Evolutionary conservation across 2,329 filamentous ascomycete genomes (phyloP).

Genomic region (Verruconis gallopava): DNA sequence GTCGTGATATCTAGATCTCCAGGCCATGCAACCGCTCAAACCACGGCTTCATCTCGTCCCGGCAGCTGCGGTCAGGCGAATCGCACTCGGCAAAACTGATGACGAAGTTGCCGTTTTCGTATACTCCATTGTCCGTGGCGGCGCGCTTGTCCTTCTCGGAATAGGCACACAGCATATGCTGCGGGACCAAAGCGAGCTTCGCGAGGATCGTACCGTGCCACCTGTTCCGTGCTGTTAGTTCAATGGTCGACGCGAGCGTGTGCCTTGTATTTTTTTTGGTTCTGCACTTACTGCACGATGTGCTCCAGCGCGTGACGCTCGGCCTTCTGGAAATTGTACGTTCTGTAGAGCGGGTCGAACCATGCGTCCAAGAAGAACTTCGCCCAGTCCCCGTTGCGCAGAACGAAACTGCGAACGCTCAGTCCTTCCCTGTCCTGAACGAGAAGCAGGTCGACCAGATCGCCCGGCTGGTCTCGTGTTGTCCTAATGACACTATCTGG

Average conservation of each 20-base stretch:
- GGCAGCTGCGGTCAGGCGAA: conserved; percentile 44
- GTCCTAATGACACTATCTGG: conserved; percentile 97
- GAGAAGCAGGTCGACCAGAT: conserved; percentile 68
- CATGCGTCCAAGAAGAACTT: conserved; percentile 88
- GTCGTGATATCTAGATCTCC: too few relatives aligned
- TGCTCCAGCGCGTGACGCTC: conserved; percentile 76
- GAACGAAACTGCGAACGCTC: conserved; percentile 61
- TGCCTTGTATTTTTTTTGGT: conserved; percentile 51
- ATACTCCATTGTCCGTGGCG: conserved; percentile 38
- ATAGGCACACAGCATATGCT: conserved; percentile 70
- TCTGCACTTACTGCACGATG: conserved; percentile 35
- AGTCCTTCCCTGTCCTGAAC: conserved; percentile 77
- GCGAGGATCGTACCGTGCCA: conserved; percentile 96
- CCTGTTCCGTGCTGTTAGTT: conserved; percentile 37
- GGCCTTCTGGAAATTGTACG: conserved; percentile 92
- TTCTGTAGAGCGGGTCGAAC: conserved; percentile 89
- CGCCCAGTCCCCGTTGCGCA: conserved; percentile 79
- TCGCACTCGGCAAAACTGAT: conserved; percentile 64
- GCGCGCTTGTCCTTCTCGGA: conserved; percentile 25
- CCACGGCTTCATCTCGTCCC: conserved; percentile 52
- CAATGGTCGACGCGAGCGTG: background rate
- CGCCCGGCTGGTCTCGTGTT: conserved; percentile 64
- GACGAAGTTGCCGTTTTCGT: conserved; percentile 73
- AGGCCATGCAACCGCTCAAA: conserved; percentile 21
- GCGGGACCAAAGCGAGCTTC: conserved; percentile 79